Conservation (phyloP, 2,329 filamentous ascomycete species). For the Trichophaea hybrida region DNA sequence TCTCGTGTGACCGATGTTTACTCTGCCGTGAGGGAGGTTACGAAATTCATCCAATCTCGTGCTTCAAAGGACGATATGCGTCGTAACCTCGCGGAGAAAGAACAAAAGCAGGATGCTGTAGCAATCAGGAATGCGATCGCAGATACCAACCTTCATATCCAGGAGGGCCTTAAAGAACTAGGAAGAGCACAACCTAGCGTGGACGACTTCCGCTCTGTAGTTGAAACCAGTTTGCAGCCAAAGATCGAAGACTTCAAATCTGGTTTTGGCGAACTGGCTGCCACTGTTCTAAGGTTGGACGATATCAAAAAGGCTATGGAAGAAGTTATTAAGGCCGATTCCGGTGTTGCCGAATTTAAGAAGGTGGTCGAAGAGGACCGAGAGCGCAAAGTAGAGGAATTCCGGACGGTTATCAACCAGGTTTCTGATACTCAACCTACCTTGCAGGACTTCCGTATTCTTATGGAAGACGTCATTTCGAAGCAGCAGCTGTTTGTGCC, state of each 20-base stretch:
- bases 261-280: slow-evolving; percentile 32
- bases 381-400: slow-evolving; percentile 28
- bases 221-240: slow-evolving; percentile 10
- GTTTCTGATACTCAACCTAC: neutral
- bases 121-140: slow-evolving; percentile 12
- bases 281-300: slow-evolving; percentile 32
- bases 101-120: slow-evolving; percentile 14
- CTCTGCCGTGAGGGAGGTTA: slow-evolving; percentile 6
- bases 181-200: slow-evolving; percentile 9
- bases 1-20: slow-evolving; percentile 12
- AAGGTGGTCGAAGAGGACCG: slow-evolving; percentile 46
- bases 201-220: slow-evolving; percentile 13
- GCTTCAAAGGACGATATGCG: slow-evolving; percentile 16
- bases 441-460: slow-evolving; percentile 12
- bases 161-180: slow-evolving; percentile 17
- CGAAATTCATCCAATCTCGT: slow-evolving; percentile 14
- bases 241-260: slow-evolving; percentile 28
- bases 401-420: neutral
- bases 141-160: slow-evolving; percentile 15
- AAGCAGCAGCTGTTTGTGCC: slow-evolving; percentile 18
- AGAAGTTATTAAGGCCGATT: slow-evolving; percentile 42
- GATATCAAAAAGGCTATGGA: slow-evolving; percentile 50
- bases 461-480: slow-evolving; percentile 19
- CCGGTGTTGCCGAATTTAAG: slow-evolving; percentile 43
- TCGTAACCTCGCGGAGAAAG: slow-evolving; percentile 12